Evolutionary conservation across 768 basidiomycete genomes (phyloP), one percentile per base, ranked within the genome.

Genomic region (Cantharellus anzutake): DNA sequence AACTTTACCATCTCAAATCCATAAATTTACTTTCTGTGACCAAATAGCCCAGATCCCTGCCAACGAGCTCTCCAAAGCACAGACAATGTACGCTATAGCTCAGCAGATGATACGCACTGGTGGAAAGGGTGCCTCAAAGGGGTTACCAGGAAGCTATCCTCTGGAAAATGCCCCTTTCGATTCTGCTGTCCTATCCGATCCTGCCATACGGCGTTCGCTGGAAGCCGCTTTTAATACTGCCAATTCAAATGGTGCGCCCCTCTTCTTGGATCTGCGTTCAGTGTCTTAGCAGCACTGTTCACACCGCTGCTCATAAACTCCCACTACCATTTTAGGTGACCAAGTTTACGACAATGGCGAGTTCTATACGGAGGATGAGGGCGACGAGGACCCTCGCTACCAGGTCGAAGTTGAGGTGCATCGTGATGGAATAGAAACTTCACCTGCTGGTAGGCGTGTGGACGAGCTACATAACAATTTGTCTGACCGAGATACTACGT

Each of bases 81-180:
- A 78, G 70, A 77, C 79, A 4, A 80, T 83, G 80, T 80, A 81
- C 66, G 74, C 79, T 58, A 78, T 82, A 62, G 82, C 82, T 41
- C 82, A 82, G 64, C 80, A 80, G 69, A 80, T 82, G 73, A 75
- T 73, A 41, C 78, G 74, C 66, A 73, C 74, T 40, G 73, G 70
- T 69, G 68, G 63, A 68, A 68, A 62, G 55, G 60, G 51, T 58
- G 56, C 72, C 60, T 67, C 68, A n/a, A 70, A 64, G 63, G 72
- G 53, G 62, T 7, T 55, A 11, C 52, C 52, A 11, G 52, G 52
- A 11, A 55, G 52, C 35, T 55, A 55, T 55, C 52, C 52, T 37
- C 14, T 55, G 1, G 14, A 11, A 37, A 48, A 57, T 29, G 65
- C 75, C 44, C 76, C 76, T 14, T 75, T 78, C 64, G 78, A 79